phyloP scores from a whole-genome alignment of 2,329 filamentous ascomycete species.

The Cytospora leucostoma region DNA sequence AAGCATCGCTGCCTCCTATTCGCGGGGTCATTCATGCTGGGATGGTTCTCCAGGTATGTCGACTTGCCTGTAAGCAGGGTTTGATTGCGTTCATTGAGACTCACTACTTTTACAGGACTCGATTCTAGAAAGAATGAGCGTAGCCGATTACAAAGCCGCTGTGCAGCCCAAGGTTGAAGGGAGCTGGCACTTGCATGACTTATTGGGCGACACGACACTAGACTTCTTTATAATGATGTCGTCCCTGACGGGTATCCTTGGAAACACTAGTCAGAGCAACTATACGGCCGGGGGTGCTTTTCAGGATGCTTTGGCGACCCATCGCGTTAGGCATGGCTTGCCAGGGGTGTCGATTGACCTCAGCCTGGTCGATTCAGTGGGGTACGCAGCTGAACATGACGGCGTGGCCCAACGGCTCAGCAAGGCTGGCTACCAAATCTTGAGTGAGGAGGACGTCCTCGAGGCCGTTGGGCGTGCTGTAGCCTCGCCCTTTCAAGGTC shows the following conservation, averaged over 20 bases:
- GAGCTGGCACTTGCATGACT: slow-evolving; percentile 17
- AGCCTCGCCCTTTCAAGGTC: slow-evolving; percentile 7
- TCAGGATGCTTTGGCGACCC: slow-evolving; percentile 37
- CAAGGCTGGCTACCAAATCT: slow-evolving; percentile 8
- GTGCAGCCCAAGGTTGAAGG: not conserved
- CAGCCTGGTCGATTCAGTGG: slow-evolving; percentile 33
- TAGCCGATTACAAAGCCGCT: not conserved
- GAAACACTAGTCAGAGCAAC: slow-evolving; percentile 3
- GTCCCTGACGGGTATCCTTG: slow-evolving; percentile 1
- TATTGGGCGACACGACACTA: not conserved
- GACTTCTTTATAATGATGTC: slow-evolving; percentile 18
- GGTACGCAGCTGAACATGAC: slow-evolving; percentile 16
- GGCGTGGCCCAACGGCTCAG: slow-evolving; percentile 11
- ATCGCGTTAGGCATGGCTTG: slow-evolving; percentile 29
- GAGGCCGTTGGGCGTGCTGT: not conserved
- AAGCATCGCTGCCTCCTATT: slow-evolving; percentile 35
- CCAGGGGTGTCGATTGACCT: slow-evolving; percentile 33
- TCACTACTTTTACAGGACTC: not conserved
- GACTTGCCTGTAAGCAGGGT: slow-evolving; percentile 27
- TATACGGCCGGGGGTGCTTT: slow-evolving; percentile 37
- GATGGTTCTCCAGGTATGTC: slow-evolving; percentile 37
- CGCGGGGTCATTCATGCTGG: slow-evolving; percentile 44
- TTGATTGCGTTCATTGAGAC: too few relatives aligned
- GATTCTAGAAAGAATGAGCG: slow-evolving; percentile 6
- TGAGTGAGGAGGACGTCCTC: slow-evolving; percentile 13